Evolutionary conservation across 2,329 filamentous ascomycete genomes (phyloP).

Genomic region (Helicocarpus griseus): DNA sequence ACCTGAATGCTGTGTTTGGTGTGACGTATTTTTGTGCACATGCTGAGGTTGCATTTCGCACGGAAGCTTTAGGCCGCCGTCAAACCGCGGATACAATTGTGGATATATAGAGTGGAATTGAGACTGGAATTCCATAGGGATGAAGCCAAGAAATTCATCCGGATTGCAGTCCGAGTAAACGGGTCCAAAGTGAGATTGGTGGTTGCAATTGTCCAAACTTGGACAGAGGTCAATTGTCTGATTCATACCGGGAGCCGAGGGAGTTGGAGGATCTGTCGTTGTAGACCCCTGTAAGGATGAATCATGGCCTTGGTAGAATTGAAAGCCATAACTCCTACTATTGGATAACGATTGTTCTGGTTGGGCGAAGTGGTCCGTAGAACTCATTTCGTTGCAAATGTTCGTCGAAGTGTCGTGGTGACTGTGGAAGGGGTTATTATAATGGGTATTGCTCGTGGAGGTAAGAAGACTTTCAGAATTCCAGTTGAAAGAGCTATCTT

Average conservation of each 20-base stretch:
- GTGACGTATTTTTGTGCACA: constrained; percentile 12
- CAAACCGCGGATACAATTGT: constrained; percentile 22
- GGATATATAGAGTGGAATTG: constrained; percentile 25
- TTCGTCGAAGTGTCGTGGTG: constrained; percentile 7
- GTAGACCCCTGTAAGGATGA: background rate
- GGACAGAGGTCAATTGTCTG: constrained; percentile 28
- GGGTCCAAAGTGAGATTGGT: constrained; percentile 3
- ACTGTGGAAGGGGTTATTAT: constrained; percentile 11
- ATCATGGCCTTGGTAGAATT: constrained; percentile 7
- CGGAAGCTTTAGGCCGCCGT: constrained; percentile 21
- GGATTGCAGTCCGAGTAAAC: constrained; percentile 7
- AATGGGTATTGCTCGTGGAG: constrained; percentile 13
- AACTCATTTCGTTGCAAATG: constrained; percentile 1
- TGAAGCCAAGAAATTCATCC: constrained; percentile 17
- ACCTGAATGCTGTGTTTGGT: background rate
- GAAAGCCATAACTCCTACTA: constrained; percentile 6
- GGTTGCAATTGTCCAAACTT: constrained; percentile 14
- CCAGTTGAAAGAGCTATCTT: constrained; percentile 21
- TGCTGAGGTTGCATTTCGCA: constrained; percentile 11
- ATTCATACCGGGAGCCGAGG: constrained; percentile 15
- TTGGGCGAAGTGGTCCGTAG: constrained; percentile 11
- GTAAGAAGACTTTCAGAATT: constrained; percentile 21
- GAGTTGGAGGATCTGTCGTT: background rate
- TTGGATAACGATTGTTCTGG: background rate
- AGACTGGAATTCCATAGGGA: constrained; percentile 16